A percentile compares a stretch with the other conserved stretches of the same genome.
phyloP scores from a whole-genome alignment of 202 grass and related monocot species.

The Panicum virgatum region DNA sequence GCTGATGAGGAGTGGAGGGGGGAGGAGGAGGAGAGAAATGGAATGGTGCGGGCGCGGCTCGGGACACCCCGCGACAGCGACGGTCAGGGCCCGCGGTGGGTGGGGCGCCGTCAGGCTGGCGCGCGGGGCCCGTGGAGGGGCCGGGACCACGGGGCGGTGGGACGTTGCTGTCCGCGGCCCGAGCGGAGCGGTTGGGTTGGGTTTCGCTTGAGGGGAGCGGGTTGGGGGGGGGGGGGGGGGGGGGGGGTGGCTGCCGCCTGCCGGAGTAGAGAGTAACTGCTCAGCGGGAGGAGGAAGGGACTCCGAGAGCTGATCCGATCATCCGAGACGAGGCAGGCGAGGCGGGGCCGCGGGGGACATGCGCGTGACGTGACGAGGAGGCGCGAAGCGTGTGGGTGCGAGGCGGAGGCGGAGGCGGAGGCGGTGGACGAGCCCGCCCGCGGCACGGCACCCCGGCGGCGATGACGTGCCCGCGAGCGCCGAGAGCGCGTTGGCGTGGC shows the following conservation, averaged over 20 bases:
- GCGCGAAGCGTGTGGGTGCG: constrained; percentile 16
- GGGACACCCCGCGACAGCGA: constrained; percentile 7
- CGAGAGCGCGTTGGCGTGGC: constrained; percentile 30
- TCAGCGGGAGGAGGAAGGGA: constrained; percentile 5
- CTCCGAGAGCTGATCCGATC: not conserved
- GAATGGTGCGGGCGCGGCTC: constrained; percentile 20
- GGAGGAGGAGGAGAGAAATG: not conserved
- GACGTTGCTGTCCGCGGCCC: constrained; percentile 40
- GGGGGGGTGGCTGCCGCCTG: too few relatives aligned
- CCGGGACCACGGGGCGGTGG: constrained; percentile 40
- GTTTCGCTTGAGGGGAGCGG: not conserved
- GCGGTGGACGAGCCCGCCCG: too few relatives aligned
- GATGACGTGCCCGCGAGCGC: not conserved
- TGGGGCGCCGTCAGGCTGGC: constrained; percentile 37
- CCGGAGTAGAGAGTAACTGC: not conserved
- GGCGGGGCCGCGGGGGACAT: not conserved
- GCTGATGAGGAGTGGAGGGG: not conserved
- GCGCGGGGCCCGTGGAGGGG: not conserved
- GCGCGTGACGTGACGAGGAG: constrained; percentile 6
- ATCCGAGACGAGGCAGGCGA: not conserved
- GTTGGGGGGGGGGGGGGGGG: too few relatives aligned
- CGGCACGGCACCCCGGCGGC: not conserved
- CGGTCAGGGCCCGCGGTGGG: not conserved
- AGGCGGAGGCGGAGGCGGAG: not conserved
- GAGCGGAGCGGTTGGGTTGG: not conserved